Conservation (phyloP, 2,329 filamentous ascomycete species). For the Colletotrichum endophyticum region DNA sequence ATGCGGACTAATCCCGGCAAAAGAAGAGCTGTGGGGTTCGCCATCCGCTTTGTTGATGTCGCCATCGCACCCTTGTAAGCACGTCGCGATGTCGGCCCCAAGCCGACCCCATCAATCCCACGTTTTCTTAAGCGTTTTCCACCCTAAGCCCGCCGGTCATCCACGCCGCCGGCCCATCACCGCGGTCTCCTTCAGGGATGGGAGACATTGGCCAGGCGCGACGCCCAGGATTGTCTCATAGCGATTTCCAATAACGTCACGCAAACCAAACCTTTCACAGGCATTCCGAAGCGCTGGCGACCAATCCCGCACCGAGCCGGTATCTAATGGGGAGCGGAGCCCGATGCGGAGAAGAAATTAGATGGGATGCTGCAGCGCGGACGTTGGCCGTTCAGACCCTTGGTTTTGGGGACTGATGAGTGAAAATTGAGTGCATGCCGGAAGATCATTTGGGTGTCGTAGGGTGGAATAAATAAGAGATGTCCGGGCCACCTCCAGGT, state of each 20-base stretch:
- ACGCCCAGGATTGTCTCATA: neutral
- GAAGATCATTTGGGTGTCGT: neutral
- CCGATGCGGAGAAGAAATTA: neutral
- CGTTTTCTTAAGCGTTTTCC: neutral
- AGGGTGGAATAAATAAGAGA: neutral
- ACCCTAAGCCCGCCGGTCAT: neutral
- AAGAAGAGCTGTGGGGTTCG: neutral
- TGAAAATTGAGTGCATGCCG: neutral
- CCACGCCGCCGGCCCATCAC: neutral
- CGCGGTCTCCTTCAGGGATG: conserved; percentile 2
- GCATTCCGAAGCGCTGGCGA: neutral
- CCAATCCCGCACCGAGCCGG: neutral
- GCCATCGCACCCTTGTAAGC: conserved; percentile 17
- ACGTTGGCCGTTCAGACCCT: neutral
- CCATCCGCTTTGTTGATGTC: neutral
- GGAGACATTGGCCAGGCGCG: no score
- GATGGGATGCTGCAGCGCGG: neutral
- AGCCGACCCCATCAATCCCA: neutral
- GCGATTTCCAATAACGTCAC: conserved; percentile 4
- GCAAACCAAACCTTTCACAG: neutral
- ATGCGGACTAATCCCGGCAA: neutral
- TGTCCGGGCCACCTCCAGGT: neutral
- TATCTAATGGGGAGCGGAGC: neutral
- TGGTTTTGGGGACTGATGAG: neutral
- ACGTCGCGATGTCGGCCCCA: conserved; percentile 2